phyloP scores from a whole-genome alignment of 352 stramenopile genomes.

The Pythium diclinum region DNA sequence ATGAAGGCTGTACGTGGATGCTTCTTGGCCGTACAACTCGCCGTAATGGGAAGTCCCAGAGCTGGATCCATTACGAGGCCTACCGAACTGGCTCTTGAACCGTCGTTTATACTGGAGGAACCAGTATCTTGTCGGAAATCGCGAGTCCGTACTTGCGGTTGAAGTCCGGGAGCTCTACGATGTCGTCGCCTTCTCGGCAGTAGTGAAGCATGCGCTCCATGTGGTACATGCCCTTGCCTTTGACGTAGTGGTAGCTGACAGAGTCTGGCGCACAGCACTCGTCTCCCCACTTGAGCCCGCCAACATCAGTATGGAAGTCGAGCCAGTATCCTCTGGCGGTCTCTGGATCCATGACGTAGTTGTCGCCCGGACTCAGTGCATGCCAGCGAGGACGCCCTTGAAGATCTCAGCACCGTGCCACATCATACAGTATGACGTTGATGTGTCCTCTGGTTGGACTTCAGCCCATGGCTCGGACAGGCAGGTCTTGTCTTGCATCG shows the following conservation, averaged over 20 bases:
- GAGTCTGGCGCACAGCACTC: slow-evolving; percentile 54
- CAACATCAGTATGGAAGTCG: slow-evolving; percentile 63
- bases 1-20: no score
- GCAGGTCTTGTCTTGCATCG: neutral
- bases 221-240: slow-evolving; percentile 64
- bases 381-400: neutral
- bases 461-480: neutral
- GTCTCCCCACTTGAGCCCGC: slow-evolving; percentile 48
- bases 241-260: slow-evolving; percentile 77
- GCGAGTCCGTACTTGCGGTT: neutral
- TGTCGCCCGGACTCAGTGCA: neutral
- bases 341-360: neutral
- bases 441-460: neutral
- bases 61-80: no score
- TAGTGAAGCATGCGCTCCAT: slow-evolving; percentile 62
- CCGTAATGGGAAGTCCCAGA: no score
- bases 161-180: slow-evolving; percentile 19
- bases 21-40: no score
- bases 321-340: slow-evolving; percentile 50
- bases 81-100: no score
- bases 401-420: neutral
- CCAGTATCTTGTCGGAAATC: neutral
- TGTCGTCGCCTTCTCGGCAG: slow-evolving; percentile 51
- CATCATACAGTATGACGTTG: neutral
- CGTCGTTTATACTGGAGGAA: no score